Conservation (phyloP, 2,329 filamentous ascomycete species). For the Fusarium sp. region DNA sequence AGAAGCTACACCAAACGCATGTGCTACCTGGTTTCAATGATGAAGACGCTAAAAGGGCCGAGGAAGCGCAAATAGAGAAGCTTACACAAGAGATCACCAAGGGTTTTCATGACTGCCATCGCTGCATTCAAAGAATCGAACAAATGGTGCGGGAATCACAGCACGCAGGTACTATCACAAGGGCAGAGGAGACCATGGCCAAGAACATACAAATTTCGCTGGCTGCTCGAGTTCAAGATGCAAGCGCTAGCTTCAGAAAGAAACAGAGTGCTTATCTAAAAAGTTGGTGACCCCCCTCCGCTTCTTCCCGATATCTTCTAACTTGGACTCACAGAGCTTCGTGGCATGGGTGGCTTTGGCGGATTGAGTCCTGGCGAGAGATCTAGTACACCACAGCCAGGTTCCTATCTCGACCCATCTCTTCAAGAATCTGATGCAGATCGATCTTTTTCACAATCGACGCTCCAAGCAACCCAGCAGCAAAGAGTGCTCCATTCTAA, state of each 20-base stretch:
- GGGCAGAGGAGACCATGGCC: slow-evolving; percentile 93
- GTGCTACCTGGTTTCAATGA: slow-evolving; percentile 96
- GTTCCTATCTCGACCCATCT: slow-evolving; percentile 80
- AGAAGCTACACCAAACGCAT: slow-evolving; percentile 96
- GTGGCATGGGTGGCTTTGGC: slow-evolving; percentile 71
- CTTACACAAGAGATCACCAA: slow-evolving; percentile 91
- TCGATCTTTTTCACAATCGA: slow-evolving; percentile 88
- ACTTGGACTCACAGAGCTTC: slow-evolving; percentile 66
- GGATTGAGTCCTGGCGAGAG: slow-evolving; percentile 60
- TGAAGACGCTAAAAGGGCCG: slow-evolving; percentile 83
- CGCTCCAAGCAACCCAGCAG: slow-evolving; percentile 80
- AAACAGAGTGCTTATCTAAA: slow-evolving; percentile 97
- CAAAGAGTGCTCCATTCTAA: slow-evolving; percentile 75
- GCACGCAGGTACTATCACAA: slow-evolving; percentile 74
- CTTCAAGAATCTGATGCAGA: slow-evolving; percentile 94
- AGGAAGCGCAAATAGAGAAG: slow-evolving; percentile 89
- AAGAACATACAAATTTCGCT: slow-evolving; percentile 94
- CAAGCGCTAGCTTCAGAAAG: slow-evolving; percentile 91
- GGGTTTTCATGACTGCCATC: slow-evolving; percentile 88
- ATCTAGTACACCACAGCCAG: slow-evolving; percentile 58
- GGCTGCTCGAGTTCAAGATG: slow-evolving; percentile 87
- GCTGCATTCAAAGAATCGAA: slow-evolving; percentile 87
- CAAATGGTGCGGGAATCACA: slow-evolving; percentile 84
- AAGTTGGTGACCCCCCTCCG: slow-evolving; percentile 61
- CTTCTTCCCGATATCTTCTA: neutral